These are phyloP conservation scores for Aspergillus sp. DNA, from an alignment of 2,329 filamentous ascomycete genomes.

Conservation along the genomic window DNA sequence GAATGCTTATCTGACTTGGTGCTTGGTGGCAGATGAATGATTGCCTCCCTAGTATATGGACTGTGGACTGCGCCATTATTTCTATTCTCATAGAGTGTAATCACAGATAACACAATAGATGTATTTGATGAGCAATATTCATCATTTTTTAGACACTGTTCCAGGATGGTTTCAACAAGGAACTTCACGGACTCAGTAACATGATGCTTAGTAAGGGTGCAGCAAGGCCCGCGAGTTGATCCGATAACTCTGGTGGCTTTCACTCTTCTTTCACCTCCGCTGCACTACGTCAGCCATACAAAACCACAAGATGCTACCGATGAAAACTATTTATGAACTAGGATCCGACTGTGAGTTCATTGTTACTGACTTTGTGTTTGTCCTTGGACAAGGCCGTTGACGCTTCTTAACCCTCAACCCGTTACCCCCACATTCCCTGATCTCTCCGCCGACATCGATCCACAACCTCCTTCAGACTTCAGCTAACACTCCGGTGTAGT, in stretches of 20 bases:
- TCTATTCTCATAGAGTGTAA: constrained; percentile 8
- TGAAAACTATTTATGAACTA: constrained; percentile 20
- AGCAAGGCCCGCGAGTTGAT: constrained; percentile 21
- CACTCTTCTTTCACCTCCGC: constrained; percentile 8
- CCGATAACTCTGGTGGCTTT: constrained; percentile 14
- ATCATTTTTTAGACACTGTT: not conserved
- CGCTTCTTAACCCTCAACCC: constrained; percentile 15
- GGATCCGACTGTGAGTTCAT: constrained; percentile 22
- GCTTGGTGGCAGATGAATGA: not conserved
- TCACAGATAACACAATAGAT: not conserved
- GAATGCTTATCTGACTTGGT: not conserved
- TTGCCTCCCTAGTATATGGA: not conserved
- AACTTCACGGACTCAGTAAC: not conserved
- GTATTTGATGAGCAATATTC: not conserved
- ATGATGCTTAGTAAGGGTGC: constrained; percentile 19
- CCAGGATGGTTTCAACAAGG: not conserved
- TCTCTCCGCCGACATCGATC: constrained; percentile 24
- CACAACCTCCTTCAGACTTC: constrained; percentile 29
- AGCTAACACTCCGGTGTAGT: constrained; percentile 28
- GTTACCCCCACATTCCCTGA: constrained; percentile 32
- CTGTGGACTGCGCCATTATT: not conserved
- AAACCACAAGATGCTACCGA: constrained; percentile 25
- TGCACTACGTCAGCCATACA: constrained; percentile 7
- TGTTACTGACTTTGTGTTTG: not conserved
- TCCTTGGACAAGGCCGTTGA: constrained; percentile 5